Evolutionary conservation across 2,329 filamentous ascomycete genomes (phyloP), one percentile per base, ranked within the genome.

Genomic region (Arachnomyces sp.): DNA sequence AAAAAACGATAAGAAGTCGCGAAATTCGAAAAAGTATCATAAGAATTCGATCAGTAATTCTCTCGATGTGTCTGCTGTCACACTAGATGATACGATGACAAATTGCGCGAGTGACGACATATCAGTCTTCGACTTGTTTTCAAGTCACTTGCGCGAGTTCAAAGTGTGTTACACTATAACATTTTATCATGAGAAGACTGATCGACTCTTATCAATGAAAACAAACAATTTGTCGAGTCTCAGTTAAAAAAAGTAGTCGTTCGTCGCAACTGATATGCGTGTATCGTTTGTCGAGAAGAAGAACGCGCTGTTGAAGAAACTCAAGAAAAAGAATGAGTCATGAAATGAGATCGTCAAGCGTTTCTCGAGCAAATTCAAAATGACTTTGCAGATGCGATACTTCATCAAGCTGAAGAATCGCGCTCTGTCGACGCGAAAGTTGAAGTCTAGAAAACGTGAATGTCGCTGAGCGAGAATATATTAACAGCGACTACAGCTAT

Each of bases 261-360:
- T 30, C 13, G n/a, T 38, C 15, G 14, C 14, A 30, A 31, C 28
- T 16, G 13, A 6, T 38, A 38, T 6, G 15, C 36, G 16, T 31
- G 36, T 31, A 28, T 30, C 36, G 3, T 38, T 39, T 33, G 17
- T 31, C 29, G 31, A 17, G 11, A 18, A 39, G 29, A 31, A 33
- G 3, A 17, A 39, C 40, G 20, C 42, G 38, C 29, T 40, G 37
- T 28, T 43, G 36, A 28, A 44, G 44, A 31, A 46, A 45, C 32
- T 46, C 41, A 35, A 44, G 43, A 13, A 46, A 29, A 35, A 38
- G 29, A 16, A 31, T 16, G 37, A 33, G 37, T 17, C 37, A 33
- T 39, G 29, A 31, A 31, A 39, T 39, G 16, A 39, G 29, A 39
- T 39, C 16, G 16, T 31, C 29, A 39, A 39, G 37, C 11, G 37